Evolutionary conservation across 441 rosid species (phyloP), one percentile per base, ranked within the genome.

Genomic region (Erodium trifolium): DNA sequence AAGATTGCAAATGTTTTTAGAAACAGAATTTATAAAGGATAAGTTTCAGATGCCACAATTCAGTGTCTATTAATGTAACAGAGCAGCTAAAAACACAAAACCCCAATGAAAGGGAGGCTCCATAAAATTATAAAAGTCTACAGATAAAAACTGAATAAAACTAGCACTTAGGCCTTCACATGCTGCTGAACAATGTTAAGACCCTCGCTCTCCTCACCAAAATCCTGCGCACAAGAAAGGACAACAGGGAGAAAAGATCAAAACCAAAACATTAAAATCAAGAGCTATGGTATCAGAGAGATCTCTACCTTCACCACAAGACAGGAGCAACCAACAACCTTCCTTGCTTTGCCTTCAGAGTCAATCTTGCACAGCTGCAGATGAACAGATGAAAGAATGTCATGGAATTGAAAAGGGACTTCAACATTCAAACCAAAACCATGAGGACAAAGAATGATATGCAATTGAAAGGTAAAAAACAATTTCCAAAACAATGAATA

Each of bases 301-400:
- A 55, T 55, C 18, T 16, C 19, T 0, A 19, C 65, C 65, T 62
- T 62, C 2, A 63, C 66, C 5, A 63, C 37, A 2, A 31, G 37
- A 5, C 66, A 63, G 13, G 66, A 63, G 37, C 66, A 63, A 63
- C 66, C 66, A 63, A 63, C 66, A 23, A 63, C 66, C 16, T 63
- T 63, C 29, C 66, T 23, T 23, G 66, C 37, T 23, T 63, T 63
- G 35, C 66, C 66, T 63, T 63, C 37, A 63, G 65, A 63, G 17
- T 63, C 66, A 23, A 63, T 63, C 66, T 63, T 63, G 39, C 66
- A 63, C n/a, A 63, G 39, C 63, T 57, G 63, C 23, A 57, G 27
- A 57, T 17, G 23, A 18, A 17, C 10, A 0, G 41, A 7, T 7
- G 0, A 37, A 37, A 37, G 8, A 37, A 37, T 37, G 41, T 37